Percentiles rank a stretch among this genome's conserved stretches.
Conservation (phyloP, 1,284 basidiomycete species). For the Naganishia liquefaciens region DNA sequence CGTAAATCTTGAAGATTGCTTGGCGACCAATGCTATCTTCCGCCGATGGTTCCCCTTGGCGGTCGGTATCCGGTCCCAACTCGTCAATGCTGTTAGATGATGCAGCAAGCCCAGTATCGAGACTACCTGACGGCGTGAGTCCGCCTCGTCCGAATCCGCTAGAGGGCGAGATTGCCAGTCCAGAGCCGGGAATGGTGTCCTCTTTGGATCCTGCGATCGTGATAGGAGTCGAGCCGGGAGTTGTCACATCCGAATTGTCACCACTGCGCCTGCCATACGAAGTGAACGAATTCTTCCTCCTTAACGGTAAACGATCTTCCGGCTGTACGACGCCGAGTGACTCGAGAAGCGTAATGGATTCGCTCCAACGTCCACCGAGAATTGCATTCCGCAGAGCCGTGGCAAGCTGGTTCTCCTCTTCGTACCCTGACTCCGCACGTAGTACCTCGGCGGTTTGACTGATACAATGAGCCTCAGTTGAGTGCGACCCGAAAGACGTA, state of each 20-base stretch:
- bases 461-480: constrained; percentile 31
- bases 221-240: constrained; percentile 3
- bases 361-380: constrained; percentile 78
- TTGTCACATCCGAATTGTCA: constrained; percentile 1
- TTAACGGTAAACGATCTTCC: constrained; percentile 59
- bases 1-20: constrained; percentile 80
- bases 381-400: constrained; percentile 79
- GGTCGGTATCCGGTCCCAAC: background rate
- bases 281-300: constrained; percentile 54
- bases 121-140: constrained; percentile 3
- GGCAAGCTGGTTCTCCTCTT: constrained; percentile 76
- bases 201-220: constrained; percentile 10
- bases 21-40: constrained; percentile 58
- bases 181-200: constrained; percentile 31
- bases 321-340: constrained; percentile 68
- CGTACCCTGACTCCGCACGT: constrained; percentile 88
- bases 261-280: constrained; percentile 38
- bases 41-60: constrained; percentile 3
- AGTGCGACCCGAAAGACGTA: constrained; percentile 58
- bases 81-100: background rate
- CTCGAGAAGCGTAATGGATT: constrained; percentile 71
- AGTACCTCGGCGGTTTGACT: constrained; percentile 86
- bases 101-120: background rate
- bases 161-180: background rate
- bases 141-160: constrained; percentile 15